Evolutionary conservation across 305 asterid genomes (phyloP), one percentile per base, ranked within the genome.

Genomic region (Vinca major): DNA sequence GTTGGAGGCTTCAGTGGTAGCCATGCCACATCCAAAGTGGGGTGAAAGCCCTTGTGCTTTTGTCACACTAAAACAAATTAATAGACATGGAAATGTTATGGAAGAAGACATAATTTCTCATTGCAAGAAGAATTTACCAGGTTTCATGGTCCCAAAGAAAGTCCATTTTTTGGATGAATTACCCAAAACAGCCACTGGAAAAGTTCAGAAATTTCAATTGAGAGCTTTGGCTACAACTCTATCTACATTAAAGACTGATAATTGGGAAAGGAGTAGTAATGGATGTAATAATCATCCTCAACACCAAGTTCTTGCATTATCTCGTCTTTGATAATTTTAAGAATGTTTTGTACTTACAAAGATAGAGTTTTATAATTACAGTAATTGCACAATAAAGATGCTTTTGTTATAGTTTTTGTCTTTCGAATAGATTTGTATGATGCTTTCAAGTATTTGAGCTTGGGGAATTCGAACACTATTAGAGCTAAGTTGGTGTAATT

Each of bases 21-120:
- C 95, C 37, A 87, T 87, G 92, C 96, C 96, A 1, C 89, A 89
- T 56, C 82, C 89, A 0, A 81, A 14, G 68, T 89, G 96, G 96
- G 96, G 96, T 0, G 96, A 89, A 74, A 89, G 88, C 53, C 95
- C 96, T 0, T 89, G 96, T 40, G 95, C 96, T 0, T 89, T 89
- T 39, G 83, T 89, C 9, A 76, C 33, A 3, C 33, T 26, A 0
- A 26, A 26, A 26, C 33, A 26, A 26, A 3, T 81, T 7, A 79
- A 80, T 10, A 74, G 68, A 14, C 67, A 7, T 2, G n/a, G 12
- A 11, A 41, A 41, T 4, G 45, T 16, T 0, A 68, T 43, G 4
- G 39, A 33, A 2, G 79, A 73, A 43, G 90, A 88, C 41, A 78
- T 89, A 4, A 52, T 85, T 6, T 71, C 44, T 37, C 86, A 84